These are phyloP conservation scores for Puccinia horiana DNA, from an alignment of 1,284 basidiomycete genomes.

Conservation along the genomic window DNA sequence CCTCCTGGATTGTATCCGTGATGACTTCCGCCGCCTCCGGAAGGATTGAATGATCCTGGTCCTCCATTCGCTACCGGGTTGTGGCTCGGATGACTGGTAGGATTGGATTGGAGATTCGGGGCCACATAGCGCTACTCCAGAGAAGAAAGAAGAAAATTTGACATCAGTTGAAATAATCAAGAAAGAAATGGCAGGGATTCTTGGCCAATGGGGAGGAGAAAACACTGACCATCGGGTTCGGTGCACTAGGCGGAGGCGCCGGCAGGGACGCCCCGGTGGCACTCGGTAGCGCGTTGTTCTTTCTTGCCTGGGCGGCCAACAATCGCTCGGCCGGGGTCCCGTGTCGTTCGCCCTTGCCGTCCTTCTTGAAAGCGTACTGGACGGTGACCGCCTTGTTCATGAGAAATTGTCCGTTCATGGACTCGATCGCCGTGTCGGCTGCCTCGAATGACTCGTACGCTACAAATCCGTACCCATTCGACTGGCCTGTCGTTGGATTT, in stretches of 20 bases:
- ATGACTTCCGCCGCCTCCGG: constrained; percentile 14
- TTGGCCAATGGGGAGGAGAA: too few relatives aligned
- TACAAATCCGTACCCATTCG: constrained; percentile 95
- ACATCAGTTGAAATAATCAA: constrained; percentile 56
- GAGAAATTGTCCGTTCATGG: constrained; percentile 94
- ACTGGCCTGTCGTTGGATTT: constrained; percentile 77
- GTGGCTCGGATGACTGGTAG: background rate
- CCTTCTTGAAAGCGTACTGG: constrained; percentile 98
- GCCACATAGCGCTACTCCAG: constrained; percentile 44
- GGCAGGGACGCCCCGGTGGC: constrained; percentile 63
- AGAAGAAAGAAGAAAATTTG: background rate
- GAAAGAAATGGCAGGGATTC: too few relatives aligned
- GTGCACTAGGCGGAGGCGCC: constrained; percentile 65
- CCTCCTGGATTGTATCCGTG: constrained; percentile 1
- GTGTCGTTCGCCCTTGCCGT: constrained; percentile 94
- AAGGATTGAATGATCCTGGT: constrained; percentile 51
- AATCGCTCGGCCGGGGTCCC: constrained; percentile 92
- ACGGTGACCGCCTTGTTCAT: constrained; percentile 97
- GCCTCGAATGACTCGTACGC: constrained; percentile 96
- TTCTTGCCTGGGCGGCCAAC: constrained; percentile 89
- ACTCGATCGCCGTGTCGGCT: constrained; percentile 90
- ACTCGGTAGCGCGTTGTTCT: constrained; percentile 82
- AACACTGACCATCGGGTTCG: constrained; percentile 60
- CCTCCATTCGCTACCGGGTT: constrained; percentile 38
- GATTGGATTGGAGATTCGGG: constrained; percentile 50